Percentiles rank a stretch among this genome's conserved stretches.
Conservation (phyloP, 2,329 filamentous ascomycete genomes). For the Fonsecaea pedrosoi region DNA sequence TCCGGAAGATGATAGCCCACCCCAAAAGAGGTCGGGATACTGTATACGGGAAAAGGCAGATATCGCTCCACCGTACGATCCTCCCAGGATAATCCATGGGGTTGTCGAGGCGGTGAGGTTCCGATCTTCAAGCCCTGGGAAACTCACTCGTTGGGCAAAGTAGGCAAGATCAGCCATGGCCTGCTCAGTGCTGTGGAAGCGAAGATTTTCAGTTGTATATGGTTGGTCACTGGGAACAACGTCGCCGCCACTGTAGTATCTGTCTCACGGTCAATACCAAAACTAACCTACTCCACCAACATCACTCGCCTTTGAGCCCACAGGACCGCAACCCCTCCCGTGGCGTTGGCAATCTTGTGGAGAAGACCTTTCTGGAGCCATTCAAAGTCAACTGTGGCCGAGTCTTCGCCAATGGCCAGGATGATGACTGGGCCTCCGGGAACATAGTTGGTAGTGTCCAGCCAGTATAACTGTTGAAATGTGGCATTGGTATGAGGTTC, state of each 20-base stretch:
- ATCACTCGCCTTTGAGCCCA: conserved; percentile 66
- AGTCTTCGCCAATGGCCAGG: conserved; percentile 73
- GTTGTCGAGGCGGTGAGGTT: conserved; percentile 69
- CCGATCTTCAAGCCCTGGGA: conserved; percentile 70
- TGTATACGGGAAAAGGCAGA: conserved; percentile 75
- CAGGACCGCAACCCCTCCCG: conserved; percentile 76
- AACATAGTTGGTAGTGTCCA: conserved; percentile 76
- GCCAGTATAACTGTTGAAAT: conserved; percentile 73
- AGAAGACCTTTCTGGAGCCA: conserved; percentile 80
- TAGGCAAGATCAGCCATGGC: conserved; percentile 80
- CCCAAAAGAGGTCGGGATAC: conserved; percentile 83
- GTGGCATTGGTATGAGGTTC: conserved; percentile 47
- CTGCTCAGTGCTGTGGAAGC: conserved; percentile 84
- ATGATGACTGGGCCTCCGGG: conserved; percentile 81
- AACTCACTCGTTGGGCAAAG: conserved; percentile 75
- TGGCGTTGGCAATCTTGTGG: conserved; percentile 71
- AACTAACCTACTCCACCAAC: conserved; percentile 37
- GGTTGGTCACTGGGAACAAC: conserved; percentile 71
- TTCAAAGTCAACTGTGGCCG: conserved; percentile 62
- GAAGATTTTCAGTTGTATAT: conserved; percentile 71
- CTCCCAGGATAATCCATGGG: conserved; percentile 80
- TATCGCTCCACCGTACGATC: conserved; percentile 81
- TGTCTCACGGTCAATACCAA: conserved; percentile 71
- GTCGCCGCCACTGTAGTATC: conserved; percentile 72
- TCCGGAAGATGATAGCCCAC: conserved; percentile 78